These are phyloP conservation scores for Gaertneriomyces semiglobifer DNA, from an alignment of 192 early-diverging fungal species.

Conservation along the genomic window DNA sequence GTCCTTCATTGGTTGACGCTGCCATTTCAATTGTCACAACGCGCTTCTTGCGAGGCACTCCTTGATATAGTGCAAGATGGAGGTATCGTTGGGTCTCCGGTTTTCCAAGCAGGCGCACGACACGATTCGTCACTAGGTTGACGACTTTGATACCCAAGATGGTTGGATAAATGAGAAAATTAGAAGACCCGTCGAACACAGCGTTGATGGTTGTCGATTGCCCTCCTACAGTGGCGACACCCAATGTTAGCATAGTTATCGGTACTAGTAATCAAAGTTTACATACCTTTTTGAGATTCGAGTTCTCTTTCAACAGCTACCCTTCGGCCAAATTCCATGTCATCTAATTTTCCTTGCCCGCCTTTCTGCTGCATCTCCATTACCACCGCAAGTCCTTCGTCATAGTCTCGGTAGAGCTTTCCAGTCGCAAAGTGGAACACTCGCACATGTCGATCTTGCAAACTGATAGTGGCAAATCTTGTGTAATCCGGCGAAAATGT, in stretches of 20 bases:
- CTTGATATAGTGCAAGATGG: slow-evolving; percentile 86
- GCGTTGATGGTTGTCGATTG: slow-evolving; percentile 36
- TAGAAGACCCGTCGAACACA: slow-evolving; percentile 89
- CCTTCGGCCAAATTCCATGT: slow-evolving; percentile 97
- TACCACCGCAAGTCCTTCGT: slow-evolving; percentile 78
- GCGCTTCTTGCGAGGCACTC: slow-evolving; percentile 76
- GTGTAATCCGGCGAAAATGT: slow-evolving; percentile 74
- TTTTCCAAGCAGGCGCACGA: slow-evolving; percentile 81
- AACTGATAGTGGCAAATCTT: slow-evolving; percentile 85
- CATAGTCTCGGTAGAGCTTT: slow-evolving; percentile 84
- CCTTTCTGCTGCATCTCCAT: slow-evolving; percentile 88
- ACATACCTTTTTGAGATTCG: slow-evolving; percentile 53
- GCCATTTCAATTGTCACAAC: slow-evolving; percentile 73
- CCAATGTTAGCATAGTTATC: too few species aligned
- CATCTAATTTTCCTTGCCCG: slow-evolving; percentile 79
- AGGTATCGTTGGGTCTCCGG: slow-evolving; percentile 87
- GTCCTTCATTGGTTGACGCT: slow-evolving; percentile 77
- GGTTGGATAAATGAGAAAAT: slow-evolving; percentile 89
- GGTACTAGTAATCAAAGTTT: slow-evolving; percentile 38
- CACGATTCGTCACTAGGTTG: slow-evolving; percentile 81
- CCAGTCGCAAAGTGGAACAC: slow-evolving; percentile 81
- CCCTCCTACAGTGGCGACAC: slow-evolving; percentile 55
- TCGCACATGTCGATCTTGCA: slow-evolving; percentile 78
- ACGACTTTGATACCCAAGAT: slow-evolving; percentile 94
- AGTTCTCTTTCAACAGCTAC: slow-evolving; percentile 86